phyloP scores from a whole-genome alignment of 768 basidiomycete genomes.

The Russula virescens region DNA sequence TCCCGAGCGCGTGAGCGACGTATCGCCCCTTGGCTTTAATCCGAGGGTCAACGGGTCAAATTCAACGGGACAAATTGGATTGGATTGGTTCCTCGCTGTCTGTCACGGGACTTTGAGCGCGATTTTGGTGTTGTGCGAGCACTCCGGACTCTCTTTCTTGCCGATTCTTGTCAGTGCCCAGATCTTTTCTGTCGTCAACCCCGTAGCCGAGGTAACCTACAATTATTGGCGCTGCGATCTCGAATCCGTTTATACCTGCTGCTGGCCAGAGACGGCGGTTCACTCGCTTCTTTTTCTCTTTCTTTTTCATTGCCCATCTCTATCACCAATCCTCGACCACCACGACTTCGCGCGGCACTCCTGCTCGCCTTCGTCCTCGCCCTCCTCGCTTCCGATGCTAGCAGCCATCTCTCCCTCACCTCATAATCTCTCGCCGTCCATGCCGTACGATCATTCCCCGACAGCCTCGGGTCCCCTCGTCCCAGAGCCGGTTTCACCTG shows the following conservation, averaged over 20 bases:
- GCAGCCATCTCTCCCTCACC: slow-evolving; percentile 14
- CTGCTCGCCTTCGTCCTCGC: not conserved
- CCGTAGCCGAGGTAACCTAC: not conserved
- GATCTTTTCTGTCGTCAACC: not conserved
- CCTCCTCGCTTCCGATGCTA: slow-evolving; percentile 6
- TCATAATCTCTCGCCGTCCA: slow-evolving; percentile 12
- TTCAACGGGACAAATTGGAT: too few species aligned
- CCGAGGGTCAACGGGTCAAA: not conserved
- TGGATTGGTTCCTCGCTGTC: too few species aligned
- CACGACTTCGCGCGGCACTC: not conserved
- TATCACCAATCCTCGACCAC: not conserved
- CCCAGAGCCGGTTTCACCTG: slow-evolving; percentile 22
- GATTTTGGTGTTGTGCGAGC: too few species aligned
- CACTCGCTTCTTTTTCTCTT: not conserved
- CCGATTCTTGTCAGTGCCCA: too few species aligned
- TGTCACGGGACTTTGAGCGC: slow-evolving; percentile 10
- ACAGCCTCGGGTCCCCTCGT: not conserved
- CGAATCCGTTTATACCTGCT: not conserved
- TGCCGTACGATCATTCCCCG: slow-evolving; percentile 14
- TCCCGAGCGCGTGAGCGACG: too few species aligned
- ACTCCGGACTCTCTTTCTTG: too few species aligned
- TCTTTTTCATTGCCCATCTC: not conserved
- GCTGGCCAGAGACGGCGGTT: not conserved
- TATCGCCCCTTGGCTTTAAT: too few species aligned
- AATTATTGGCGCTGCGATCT: not conserved